Evolutionary conservation across 352 stramenopile genomes (phyloP).

Genomic region (Globisporangium cylindrosporum): DNA sequence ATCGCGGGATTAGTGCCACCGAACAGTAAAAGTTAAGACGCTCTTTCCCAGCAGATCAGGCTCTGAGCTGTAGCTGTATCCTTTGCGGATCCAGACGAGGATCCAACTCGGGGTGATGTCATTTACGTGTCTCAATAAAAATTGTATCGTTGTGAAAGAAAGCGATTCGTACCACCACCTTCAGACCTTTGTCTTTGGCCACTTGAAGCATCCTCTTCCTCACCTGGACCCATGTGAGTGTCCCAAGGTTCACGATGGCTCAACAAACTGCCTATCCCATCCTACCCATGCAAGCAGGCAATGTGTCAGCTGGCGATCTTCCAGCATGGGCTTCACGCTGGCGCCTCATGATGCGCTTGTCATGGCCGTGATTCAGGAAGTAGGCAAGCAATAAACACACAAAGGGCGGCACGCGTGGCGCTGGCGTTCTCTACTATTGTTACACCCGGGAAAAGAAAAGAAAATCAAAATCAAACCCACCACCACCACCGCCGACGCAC

Average conservation of each 20-base stretch:
- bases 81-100: not conserved
- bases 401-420: not conserved
- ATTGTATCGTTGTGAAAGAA: not conserved
- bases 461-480: not conserved
- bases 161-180: not conserved
- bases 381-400: not conserved
- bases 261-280: not conserved
- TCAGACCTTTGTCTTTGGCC: not conserved
- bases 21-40: not conserved
- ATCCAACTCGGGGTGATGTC: not conserved
- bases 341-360: not conserved
- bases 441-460: not conserved
- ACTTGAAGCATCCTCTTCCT: not conserved
- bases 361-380: not conserved
- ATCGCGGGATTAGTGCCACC: not conserved
- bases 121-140: not conserved
- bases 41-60: not conserved
- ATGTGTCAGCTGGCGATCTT: not conserved
- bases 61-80: not conserved
- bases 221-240: not conserved
- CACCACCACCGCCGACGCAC: not conserved
- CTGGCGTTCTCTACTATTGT: slow-evolving; percentile 1
- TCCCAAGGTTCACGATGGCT: not conserved
- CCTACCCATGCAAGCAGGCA: not conserved
- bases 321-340: not conserved